Conservation (phyloP, 2,329 filamentous ascomycete genomes). For the Diaporthe aspalathi region DNA sequence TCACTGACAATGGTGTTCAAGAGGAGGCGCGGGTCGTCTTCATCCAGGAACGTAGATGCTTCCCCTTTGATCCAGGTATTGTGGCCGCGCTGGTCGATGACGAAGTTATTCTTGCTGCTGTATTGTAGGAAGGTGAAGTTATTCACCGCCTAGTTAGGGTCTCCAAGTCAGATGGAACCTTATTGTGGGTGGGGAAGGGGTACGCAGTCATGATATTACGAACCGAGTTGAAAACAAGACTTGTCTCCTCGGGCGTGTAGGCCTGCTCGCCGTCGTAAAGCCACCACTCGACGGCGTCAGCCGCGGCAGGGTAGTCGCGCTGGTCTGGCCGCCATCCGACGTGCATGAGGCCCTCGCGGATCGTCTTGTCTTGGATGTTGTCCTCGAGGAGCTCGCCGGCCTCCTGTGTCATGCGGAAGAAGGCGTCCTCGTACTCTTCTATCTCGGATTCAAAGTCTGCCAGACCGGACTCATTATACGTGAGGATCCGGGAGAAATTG, state of each 20-base stretch:
- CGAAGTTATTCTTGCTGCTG: slow-evolving; percentile 13
- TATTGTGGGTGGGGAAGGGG: too few species aligned
- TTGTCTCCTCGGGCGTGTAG: slow-evolving; percentile 9
- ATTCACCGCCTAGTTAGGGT: background rate
- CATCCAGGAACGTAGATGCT: background rate
- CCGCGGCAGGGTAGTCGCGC: background rate
- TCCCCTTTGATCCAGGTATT: slow-evolving; percentile 12
- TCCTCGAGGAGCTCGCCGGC: background rate
- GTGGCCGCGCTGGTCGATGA: slow-evolving; percentile 1
- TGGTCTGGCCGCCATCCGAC: background rate
- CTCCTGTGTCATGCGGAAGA: background rate
- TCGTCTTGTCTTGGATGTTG: background rate
- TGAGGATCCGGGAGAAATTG: slow-evolving; percentile 7
- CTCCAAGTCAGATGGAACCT: background rate
- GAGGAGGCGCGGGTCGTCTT: background rate
- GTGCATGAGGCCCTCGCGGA: background rate
- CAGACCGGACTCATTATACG: background rate
- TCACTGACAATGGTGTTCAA: background rate
- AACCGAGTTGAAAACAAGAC: slow-evolving; percentile 12
- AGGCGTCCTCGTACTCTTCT: background rate
- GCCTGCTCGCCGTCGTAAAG: background rate
- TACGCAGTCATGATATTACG: background rate
- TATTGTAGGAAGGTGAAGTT: slow-evolving; percentile 8
- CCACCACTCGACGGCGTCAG: slow-evolving; percentile 13
- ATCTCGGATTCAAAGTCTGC: background rate